Conservation (phyloP, 805 yeast genomes). For the Lachancea cidri region DNA sequence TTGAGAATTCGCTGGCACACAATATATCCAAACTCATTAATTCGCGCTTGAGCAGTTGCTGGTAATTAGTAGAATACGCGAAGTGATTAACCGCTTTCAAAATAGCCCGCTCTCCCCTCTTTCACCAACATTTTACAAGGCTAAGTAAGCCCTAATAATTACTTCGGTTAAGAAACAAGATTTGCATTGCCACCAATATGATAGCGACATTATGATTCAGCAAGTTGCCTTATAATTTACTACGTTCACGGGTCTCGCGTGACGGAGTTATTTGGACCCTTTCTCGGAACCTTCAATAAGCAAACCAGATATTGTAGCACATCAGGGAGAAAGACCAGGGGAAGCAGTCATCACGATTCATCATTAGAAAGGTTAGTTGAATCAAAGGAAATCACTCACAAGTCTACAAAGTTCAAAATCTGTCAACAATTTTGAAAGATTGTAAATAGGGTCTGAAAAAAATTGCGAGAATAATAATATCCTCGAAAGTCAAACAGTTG, state of each 20-base stretch:
- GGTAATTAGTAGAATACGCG: neutral
- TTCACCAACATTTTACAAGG: neutral
- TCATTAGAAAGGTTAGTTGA: neutral
- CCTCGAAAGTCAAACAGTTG: neutral
- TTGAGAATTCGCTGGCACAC: conserved; percentile 8
- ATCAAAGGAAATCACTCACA: too few relatives aligned
- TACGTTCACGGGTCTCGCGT: neutral
- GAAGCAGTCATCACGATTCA: neutral
- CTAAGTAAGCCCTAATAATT: too few relatives aligned
- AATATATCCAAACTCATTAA: conserved; percentile 7
- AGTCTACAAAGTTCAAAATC: neutral
- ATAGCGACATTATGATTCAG: too few relatives aligned
- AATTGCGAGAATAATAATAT: neutral
- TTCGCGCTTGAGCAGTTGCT: neutral
- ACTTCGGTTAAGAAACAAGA: too few relatives aligned
- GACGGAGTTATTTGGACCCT: neutral
- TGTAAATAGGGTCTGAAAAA: neutral
- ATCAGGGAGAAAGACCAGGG: neutral
- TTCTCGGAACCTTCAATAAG: neutral
- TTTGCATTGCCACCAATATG: too few relatives aligned
- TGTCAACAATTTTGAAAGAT: neutral
- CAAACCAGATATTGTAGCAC: neutral
- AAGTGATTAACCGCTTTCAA: neutral
- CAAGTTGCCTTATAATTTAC: neutral
- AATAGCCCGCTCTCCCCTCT: neutral